These are phyloP conservation scores for Aspergillus diversus DNA, from an alignment of 495 filamentous ascomycete species.

Conservation along the genomic window DNA sequence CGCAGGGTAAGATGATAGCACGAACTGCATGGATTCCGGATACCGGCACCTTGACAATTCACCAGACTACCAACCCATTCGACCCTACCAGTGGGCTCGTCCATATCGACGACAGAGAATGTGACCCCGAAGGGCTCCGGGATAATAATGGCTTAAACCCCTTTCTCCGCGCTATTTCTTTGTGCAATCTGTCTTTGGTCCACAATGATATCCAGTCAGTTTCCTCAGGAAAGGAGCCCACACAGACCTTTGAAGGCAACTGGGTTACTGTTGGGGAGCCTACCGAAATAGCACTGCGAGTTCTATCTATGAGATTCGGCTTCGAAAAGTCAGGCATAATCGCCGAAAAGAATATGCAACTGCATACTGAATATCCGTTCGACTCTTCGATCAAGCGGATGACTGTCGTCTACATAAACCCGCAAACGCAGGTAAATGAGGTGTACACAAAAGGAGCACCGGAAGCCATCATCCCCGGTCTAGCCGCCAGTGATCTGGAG, in stretches of 20 bases:
- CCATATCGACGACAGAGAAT: constrained; percentile 41
- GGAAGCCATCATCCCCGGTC: constrained; percentile 59
- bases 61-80: constrained; percentile 56
- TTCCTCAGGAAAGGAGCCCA: constrained; percentile 36
- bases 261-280: constrained; percentile 83
- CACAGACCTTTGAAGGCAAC: constrained; percentile 14
- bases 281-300: constrained; percentile 81
- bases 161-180: constrained; percentile 71
- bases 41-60: constrained; percentile 58
- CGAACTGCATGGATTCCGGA: constrained; percentile 77
- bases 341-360: constrained; percentile 59
- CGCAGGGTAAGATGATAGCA: constrained; percentile 77
- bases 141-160: constrained; percentile 52
- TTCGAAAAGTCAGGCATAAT: constrained; percentile 60
- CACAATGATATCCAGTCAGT: constrained; percentile 51
- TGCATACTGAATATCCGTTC: constrained; percentile 77
- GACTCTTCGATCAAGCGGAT: constrained; percentile 83
- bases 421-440: constrained; percentile 39
- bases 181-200: constrained; percentile 78
- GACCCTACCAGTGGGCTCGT: constrained; percentile 69
- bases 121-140: constrained; percentile 29
- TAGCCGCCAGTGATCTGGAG: constrained; percentile 56
- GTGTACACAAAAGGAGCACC: constrained; percentile 73
- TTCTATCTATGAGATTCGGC: constrained; percentile 74
- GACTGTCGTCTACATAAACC: constrained; percentile 68